These are phyloP conservation scores for Tricholoma furcatifolium DNA, from an alignment of 768 basidiomycete genomes.

Conservation along the genomic window DNA sequence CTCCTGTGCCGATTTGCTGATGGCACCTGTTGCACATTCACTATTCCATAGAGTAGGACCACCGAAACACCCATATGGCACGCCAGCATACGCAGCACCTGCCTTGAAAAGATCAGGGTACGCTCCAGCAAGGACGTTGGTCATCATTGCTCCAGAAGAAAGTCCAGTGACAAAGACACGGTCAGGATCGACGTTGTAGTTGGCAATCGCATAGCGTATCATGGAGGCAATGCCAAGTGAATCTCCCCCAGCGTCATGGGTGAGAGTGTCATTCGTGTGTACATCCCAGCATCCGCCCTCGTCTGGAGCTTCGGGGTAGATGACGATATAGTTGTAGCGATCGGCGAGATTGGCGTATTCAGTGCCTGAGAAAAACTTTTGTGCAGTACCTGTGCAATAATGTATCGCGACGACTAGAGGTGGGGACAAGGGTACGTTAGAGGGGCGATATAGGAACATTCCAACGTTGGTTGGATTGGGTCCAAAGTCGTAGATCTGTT, in stretches of 20 bases:
- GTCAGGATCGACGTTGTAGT: constrained; percentile 41
- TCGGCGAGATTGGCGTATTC: constrained; percentile 50
- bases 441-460: constrained; percentile 45
- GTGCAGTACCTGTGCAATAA: constrained; percentile 49
- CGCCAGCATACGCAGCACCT: constrained; percentile 50
- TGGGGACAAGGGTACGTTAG: constrained; percentile 32
- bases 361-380: constrained; percentile 47
- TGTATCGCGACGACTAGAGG: constrained; percentile 53
- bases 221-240: constrained; percentile 48
- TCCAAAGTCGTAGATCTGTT: constrained; percentile 47
- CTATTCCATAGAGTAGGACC: constrained; percentile 47
- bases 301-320: constrained; percentile 44
- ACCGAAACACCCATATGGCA: constrained; percentile 54
- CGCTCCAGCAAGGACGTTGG: constrained; percentile 49
- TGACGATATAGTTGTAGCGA: constrained; percentile 46
- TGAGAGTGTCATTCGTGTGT: constrained; percentile 45
- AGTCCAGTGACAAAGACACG: constrained; percentile 52
- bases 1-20: constrained; percentile 42
- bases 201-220: constrained; percentile 45
- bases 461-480: constrained; percentile 51
- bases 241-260: constrained; percentile 55
- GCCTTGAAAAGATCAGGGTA: constrained; percentile 55
- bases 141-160: constrained; percentile 60
- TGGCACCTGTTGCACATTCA: constrained; percentile 41
- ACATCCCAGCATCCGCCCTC: constrained; percentile 54